Percentiles rank a stretch among this genome's conserved stretches.
phyloP scores from a whole-genome alignment of 2,329 filamentous ascomycete species.

The Cladosporium phlei region DNA sequence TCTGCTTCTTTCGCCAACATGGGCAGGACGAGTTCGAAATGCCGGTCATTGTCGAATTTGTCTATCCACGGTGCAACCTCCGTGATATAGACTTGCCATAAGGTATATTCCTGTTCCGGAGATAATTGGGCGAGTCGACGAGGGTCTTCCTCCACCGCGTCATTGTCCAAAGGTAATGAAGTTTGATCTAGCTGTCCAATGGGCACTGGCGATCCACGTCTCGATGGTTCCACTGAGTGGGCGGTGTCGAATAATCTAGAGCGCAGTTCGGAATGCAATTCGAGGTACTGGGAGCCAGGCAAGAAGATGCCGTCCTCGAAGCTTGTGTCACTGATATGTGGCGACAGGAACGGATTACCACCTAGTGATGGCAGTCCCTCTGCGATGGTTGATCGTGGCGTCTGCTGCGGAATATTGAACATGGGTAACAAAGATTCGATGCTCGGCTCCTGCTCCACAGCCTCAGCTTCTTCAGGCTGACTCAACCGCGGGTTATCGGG shows the following conservation, averaged over 20 bases:
- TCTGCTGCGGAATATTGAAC: conserved; percentile 9
- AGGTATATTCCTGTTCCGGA: conserved; percentile 26
- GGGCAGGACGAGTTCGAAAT: conserved; percentile 50
- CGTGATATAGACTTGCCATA: conserved; percentile 45
- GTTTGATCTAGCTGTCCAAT: neutral
- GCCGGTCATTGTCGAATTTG: conserved; percentile 51
- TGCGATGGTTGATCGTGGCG: conserved; percentile 6
- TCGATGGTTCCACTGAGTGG: conserved; percentile 22
- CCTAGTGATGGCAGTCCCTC: conserved; percentile 1
- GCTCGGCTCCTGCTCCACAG: neutral
- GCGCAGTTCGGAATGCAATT: conserved; percentile 28
- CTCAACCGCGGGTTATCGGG: neutral
- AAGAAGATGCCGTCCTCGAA: conserved; percentile 32
- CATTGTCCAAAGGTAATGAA: neutral
- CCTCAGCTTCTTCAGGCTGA: neutral
- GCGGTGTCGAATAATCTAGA: conserved; percentile 31
- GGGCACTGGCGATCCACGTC: neutral
- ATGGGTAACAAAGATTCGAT: conserved; percentile 10
- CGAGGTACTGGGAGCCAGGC: conserved; percentile 29
- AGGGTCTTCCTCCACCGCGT: conserved; percentile 19
- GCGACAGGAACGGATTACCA: conserved; percentile 11
- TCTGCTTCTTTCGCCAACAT: conserved; percentile 45
- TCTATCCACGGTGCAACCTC: conserved; percentile 55
- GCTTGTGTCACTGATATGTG: conserved; percentile 23
- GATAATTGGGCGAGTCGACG: conserved; percentile 26